phyloP scores from a whole-genome alignment of 768 basidiomycete species.

The Russula emetica region DNA sequence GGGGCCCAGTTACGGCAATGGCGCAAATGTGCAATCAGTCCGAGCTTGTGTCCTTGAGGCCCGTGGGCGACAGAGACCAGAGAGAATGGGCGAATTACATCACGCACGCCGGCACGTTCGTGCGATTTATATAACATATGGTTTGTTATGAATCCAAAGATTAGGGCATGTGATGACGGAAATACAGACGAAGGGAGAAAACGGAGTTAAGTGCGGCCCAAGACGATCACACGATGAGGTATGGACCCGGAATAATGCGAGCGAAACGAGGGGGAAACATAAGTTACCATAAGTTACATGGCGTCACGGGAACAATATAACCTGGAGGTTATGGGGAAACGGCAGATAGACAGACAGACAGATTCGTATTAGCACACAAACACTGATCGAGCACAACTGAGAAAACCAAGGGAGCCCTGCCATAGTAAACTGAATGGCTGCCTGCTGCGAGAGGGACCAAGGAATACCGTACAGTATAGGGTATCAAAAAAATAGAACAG shows the following conservation, averaged over 20 bases:
- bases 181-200: constrained; percentile 11
- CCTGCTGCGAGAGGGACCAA: constrained; percentile 3
- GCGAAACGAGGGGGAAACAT: neutral
- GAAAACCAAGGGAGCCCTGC: neutral
- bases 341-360: neutral
- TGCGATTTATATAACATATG: neutral
- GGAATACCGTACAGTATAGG: neutral
- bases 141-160: constrained; percentile 8
- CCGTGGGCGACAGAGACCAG: constrained; percentile 12
- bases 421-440: constrained; percentile 7
- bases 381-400: constrained; percentile 13
- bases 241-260: neutral
- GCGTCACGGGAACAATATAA: constrained; percentile 9
- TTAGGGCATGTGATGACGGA: constrained; percentile 16
- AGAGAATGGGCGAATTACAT: constrained; percentile 4
- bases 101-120: neutral
- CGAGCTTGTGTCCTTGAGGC: constrained; percentile 1
- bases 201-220: constrained; percentile 7
- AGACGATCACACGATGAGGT: neutral
- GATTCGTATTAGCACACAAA: constrained; percentile 2
- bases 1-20: constrained; percentile 14
- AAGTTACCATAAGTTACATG: constrained; percentile 5
- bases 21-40: constrained; percentile 8
- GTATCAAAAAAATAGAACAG: neutral
- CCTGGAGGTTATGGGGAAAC: neutral